A percentile compares a stretch with the other conserved stretches of the same genome.
phyloP scores from a whole-genome alignment of 129 eudicot genomes.

The Tagetes patula region DNA sequence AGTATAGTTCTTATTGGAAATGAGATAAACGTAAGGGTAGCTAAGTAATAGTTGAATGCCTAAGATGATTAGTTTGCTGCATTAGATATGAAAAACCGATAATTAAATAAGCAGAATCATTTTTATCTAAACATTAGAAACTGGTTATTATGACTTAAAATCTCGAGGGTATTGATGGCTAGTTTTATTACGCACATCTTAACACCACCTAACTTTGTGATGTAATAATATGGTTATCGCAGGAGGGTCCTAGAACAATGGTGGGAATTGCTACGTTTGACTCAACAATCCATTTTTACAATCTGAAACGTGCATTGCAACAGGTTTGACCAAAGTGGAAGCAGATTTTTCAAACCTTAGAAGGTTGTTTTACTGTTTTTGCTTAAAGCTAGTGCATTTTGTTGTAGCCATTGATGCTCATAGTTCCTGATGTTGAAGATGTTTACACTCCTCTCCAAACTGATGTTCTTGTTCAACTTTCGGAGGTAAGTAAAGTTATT shows the following conservation, averaged over 20 bases:
- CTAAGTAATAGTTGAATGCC: neutral
- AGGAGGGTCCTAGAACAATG: conserved; percentile 96
- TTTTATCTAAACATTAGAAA: neutral
- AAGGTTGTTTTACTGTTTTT: conserved; percentile 5
- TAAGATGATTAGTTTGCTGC: neutral
- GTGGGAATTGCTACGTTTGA: conserved; percentile 98
- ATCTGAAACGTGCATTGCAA: conserved; percentile 86
- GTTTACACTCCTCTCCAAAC: conserved; percentile 97
- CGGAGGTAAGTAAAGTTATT: conserved; percentile 59
- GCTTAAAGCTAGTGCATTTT: neutral
- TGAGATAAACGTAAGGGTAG: neutral
- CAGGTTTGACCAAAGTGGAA: conserved; percentile 47
- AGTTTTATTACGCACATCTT: neutral
- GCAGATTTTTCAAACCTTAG: neutral
- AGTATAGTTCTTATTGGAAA: neutral
- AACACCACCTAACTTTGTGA: neutral
- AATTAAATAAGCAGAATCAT: neutral
- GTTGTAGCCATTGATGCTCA: conserved; percentile 96
- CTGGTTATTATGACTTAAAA: neutral
- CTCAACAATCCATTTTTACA: conserved; percentile 96
- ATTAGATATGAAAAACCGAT: neutral
- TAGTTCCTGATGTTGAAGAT: conserved; percentile 96
- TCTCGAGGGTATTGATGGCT: neutral
- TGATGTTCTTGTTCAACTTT: conserved; percentile 86
- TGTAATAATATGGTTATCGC: conserved; percentile 40